Percentiles rank a stretch among this genome's conserved stretches.
These are phyloP conservation scores for Exophiala xenobiotica DNA, from an alignment of 2,329 filamentous ascomycete species.

Conservation along the genomic window DNA sequence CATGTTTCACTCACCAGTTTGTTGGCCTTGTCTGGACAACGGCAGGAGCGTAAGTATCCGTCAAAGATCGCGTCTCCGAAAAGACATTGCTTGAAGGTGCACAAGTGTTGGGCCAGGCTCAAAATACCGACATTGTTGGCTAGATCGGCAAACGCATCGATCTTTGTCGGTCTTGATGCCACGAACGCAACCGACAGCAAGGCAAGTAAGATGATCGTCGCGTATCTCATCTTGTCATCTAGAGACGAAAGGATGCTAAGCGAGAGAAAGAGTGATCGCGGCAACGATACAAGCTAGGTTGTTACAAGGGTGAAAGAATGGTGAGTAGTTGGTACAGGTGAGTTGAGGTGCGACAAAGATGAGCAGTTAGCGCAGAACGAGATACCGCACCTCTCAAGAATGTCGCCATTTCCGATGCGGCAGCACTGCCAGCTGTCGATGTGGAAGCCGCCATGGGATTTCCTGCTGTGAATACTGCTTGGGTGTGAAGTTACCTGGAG, in stretches of 20 bases:
- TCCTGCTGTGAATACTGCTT: too few species aligned
- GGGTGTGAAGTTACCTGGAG: too few species aligned
- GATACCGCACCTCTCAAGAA: neutral
- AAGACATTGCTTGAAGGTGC: conserved; percentile 15
- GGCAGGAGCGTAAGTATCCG: conserved; percentile 8
- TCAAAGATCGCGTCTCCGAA: conserved; percentile 14
- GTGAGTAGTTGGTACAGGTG: neutral
- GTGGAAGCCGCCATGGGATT: neutral
- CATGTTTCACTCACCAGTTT: conserved; percentile 7
- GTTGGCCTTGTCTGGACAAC: conserved; percentile 12
- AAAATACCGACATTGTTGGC: neutral
- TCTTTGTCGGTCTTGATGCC: conserved; percentile 15
- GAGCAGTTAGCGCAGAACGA: neutral
- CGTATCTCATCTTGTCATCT: neutral
- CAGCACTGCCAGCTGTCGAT: neutral
- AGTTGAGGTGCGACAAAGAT: neutral
- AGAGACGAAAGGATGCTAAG: neutral
- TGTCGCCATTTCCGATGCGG: neutral
- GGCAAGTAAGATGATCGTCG: conserved; percentile 5
- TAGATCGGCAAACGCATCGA: conserved; percentile 1
- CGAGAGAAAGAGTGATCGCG: neutral
- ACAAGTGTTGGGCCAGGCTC: conserved; percentile 10
- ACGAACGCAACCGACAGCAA: conserved; percentile 6
- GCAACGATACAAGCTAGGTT: neutral
- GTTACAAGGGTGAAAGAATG: conserved; percentile 1